Evolutionary conservation across 2,329 filamentous ascomycete genomes (phyloP), one percentile per base, ranked within the genome.

Genomic region (Blastomyces emzantsi): DNA sequence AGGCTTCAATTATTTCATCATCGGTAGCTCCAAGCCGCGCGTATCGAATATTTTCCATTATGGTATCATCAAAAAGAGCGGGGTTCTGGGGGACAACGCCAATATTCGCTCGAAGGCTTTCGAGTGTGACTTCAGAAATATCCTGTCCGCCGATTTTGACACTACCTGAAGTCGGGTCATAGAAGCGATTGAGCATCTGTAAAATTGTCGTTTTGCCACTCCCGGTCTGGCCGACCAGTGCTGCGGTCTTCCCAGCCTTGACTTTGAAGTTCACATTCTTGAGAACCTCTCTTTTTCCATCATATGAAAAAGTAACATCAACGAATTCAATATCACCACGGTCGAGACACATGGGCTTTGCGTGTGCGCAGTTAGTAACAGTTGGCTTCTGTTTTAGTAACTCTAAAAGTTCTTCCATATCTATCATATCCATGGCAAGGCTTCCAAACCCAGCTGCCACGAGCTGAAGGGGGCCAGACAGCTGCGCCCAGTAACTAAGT

Each of bases 21-120:
- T 87, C 82, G 0, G 82, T 85, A 1, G 86, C 85, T n/a, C 81
- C 78, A 1, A 84, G 80, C 13, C 81, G 80, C 1, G 84, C 85
- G 71, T 89, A 89, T 1, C 81, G 80, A 30, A 90, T 76, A 69
- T 89, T 90, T 22, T 87, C 82, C 70, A 85, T 80, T 52, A 89
- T 81, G 0, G 83, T 83, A 41, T 82, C 80, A 70, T 88, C 86
- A 76, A 89, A 89, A 9, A 89, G 76, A 0, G 81, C 77, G 0
- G 86, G 82, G 65, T 87, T 83, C 72, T 90, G 84, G 2, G 86
- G 86, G 0, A 89, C 86, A 15, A 87, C 79, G 25, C 85, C 86
- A 33, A 89, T 80, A 2, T 79, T 76, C 25, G 83, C 79, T 11
- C 86, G 80, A 2, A 89, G 75, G 56, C 81, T 85, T 63, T 80